Conservation (phyloP, 2,329 filamentous ascomycete species). For the Trichoderma breve region DNA sequence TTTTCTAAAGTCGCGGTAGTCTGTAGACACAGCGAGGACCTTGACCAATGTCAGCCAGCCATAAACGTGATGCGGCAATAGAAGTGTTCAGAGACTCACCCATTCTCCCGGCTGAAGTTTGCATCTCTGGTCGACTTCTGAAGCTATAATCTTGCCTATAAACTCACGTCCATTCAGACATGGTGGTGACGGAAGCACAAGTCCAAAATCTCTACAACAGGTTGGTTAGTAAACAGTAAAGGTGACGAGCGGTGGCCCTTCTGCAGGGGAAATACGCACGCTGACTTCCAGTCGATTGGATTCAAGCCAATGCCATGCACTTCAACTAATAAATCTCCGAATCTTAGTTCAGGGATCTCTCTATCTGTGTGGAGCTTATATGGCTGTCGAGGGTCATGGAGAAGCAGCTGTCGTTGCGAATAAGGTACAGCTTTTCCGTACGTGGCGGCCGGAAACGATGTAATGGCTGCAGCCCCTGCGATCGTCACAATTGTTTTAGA, state of each 20-base stretch:
- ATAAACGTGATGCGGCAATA: background rate
- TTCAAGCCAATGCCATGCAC: slow-evolving; percentile 16
- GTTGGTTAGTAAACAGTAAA: background rate
- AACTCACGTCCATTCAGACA: slow-evolving; percentile 14
- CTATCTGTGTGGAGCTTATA: slow-evolving; percentile 12
- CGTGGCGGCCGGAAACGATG: background rate
- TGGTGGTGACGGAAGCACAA: background rate
- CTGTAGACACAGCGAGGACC: slow-evolving; percentile 16
- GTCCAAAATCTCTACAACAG: background rate
- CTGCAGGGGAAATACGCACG: background rate
- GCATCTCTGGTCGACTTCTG: slow-evolving; percentile 12
- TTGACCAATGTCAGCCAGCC: background rate
- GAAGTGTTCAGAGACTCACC: background rate
- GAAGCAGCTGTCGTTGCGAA: slow-evolving; percentile 4
- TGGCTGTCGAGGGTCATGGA: background rate
- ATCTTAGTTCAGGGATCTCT: slow-evolving; percentile 9
- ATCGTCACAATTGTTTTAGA: background rate
- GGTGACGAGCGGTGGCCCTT: background rate
- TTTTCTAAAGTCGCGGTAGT: slow-evolving; percentile 15
- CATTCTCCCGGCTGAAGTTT: slow-evolving; percentile 12
- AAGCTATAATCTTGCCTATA: slow-evolving; percentile 15
- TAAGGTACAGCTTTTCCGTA: background rate
- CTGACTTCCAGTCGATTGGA: slow-evolving; percentile 6
- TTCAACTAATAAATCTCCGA: slow-evolving; percentile 18
- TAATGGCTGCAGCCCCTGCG: background rate